Conservation (phyloP, 1,139 yeast species). For the Zygosaccharomyces pseudobailii region DNA sequence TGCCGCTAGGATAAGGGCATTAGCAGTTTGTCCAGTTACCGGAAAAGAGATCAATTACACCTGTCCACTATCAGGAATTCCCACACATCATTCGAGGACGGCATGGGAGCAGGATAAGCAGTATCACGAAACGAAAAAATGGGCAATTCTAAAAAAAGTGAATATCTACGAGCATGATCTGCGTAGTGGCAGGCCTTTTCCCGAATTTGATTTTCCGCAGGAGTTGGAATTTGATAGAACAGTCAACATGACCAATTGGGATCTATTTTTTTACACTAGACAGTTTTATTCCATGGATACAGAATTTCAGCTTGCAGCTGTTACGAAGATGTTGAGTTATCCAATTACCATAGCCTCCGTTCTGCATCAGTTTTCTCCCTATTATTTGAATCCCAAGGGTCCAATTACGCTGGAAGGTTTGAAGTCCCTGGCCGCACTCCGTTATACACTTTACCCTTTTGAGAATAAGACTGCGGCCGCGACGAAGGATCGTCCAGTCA, state of each 20-base stretch:
- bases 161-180: conserved; percentile 93
- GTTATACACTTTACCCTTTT: conserved; percentile 84
- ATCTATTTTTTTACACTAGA: conserved; percentile 86
- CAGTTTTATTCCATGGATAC: conserved; percentile 95
- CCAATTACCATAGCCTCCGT: conserved; percentile 86
- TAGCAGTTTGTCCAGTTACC: conserved; percentile 90
- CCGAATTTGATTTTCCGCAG: conserved; percentile 90
- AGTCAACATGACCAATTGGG: conserved; percentile 85
- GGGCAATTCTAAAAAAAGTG: conserved; percentile 75
- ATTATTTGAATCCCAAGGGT: conserved; percentile 73
- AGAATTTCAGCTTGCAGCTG: conserved; percentile 91
- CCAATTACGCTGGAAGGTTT: conserved; percentile 89
- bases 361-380: conserved; percentile 82
- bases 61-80: conserved; percentile 92
- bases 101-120: conserved; percentile 82
- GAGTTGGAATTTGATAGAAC: conserved; percentile 71
- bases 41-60: conserved; percentile 73
- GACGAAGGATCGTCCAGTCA: conserved; percentile 81
- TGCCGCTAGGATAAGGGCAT: conserved; percentile 84
- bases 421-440: conserved; percentile 83
- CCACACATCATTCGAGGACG: conserved; percentile 85
- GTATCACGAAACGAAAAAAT: conserved; percentile 63
- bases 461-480: conserved; percentile 38
- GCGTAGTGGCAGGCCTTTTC: conserved; percentile 88
- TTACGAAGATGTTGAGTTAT: conserved; percentile 88